Evolutionary conservation across 306 rosid species (phyloP).

Genomic region (Boehmeria nivea): DNA sequence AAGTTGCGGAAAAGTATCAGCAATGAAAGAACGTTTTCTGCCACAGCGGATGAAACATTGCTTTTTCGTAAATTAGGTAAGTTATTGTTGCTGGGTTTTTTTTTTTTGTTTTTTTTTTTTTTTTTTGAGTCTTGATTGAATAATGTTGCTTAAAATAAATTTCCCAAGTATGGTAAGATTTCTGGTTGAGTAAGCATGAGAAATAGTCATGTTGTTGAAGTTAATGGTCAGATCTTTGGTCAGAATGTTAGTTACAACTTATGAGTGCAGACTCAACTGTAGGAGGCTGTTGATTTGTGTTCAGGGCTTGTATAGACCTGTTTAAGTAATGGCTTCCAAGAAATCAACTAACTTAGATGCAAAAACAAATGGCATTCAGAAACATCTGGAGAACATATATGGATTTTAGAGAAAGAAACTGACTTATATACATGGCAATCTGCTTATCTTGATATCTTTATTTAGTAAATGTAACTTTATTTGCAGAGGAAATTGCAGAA

Average conservation of each 20-base stretch:
- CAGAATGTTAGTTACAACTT: no score
- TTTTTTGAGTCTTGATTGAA: no score
- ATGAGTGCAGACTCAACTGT: constrained; percentile 19
- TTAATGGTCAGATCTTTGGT: neutral
- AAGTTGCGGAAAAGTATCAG: constrained; percentile 81
- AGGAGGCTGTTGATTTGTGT: no score
- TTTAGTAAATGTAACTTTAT: constrained; percentile 21
- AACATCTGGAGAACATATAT: constrained; percentile 1
- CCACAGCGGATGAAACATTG: constrained; percentile 56
- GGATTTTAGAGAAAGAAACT: no score
- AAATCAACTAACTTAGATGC: no score
- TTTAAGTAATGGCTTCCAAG: no score
- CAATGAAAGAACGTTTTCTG: constrained; percentile 85
- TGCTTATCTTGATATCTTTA: constrained; percentile 6
- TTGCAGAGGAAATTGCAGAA: constrained; percentile 89
- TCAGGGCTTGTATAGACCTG: no score
- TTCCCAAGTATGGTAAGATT: no score
- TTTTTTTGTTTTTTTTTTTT: neutral
- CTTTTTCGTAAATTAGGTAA: constrained; percentile 55
- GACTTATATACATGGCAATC: neutral
- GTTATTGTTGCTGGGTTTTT: constrained; percentile 13
- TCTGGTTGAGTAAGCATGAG: no score
- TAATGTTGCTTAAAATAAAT: neutral
- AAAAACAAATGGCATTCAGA: constrained; percentile 7
- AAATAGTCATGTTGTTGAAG: neutral